Percentiles rank a stretch among this genome's conserved stretches.
These are phyloP conservation scores for Chrysopogon serrulatus DNA, from an alignment of 176 grass and related monocot species.

Conservation along the genomic window DNA sequence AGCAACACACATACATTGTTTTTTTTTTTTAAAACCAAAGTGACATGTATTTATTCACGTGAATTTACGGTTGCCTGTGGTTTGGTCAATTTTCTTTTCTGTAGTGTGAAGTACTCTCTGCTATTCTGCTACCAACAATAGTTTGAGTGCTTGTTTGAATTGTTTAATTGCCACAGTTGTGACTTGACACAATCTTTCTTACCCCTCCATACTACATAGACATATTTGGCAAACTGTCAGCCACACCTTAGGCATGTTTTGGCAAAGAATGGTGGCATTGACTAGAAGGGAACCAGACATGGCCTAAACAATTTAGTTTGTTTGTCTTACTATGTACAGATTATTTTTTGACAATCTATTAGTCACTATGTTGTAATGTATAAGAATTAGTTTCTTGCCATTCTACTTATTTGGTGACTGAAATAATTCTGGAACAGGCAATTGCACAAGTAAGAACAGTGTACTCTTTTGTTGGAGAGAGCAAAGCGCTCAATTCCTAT, in stretches of 20 bases:
- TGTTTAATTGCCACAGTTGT: neutral
- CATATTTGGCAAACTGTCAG: neutral
- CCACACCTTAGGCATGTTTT: neutral
- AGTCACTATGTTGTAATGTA: neutral
- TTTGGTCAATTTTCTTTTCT: neutral
- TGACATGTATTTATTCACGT: neutral
- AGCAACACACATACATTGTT: neutral
- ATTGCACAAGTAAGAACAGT: constrained; percentile 98
- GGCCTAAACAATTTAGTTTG: neutral
- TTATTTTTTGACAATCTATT: neutral
- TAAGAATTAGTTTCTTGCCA: neutral
- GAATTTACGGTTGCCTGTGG: neutral
- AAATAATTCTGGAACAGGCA: constrained; percentile 35
- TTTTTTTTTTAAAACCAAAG: neutral
- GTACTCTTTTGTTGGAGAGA: constrained; percentile 94
- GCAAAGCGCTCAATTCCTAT: constrained; percentile 90
- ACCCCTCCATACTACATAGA: neutral
- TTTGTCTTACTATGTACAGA: neutral
- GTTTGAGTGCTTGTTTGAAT: neutral
- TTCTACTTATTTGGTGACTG: constrained; percentile 14
- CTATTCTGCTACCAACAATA: neutral
- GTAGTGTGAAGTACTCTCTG: neutral
- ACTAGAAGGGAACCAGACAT: neutral
- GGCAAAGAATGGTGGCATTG: neutral
- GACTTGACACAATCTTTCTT: neutral